These are phyloP conservation scores for Blastocystis sp. DNA, from an alignment of 352 stramenopile genomes.

Conservation along the genomic window DNA sequence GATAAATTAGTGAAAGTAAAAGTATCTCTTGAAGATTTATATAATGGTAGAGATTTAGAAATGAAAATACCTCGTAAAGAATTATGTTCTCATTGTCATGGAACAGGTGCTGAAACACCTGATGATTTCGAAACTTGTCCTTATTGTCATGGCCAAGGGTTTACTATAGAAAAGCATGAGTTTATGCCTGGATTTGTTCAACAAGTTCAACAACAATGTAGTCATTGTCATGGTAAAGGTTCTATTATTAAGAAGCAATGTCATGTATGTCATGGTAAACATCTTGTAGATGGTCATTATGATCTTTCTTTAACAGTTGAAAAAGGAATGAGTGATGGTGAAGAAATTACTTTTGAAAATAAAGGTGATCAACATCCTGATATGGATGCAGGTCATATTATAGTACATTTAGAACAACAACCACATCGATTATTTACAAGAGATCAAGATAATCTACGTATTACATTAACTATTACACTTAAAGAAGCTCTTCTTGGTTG, in stretches of 20 bases:
- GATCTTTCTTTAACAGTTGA: slow-evolving; percentile 79
- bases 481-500: slow-evolving; percentile 80
- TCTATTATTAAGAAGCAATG: slow-evolving; percentile 66
- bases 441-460: slow-evolving; percentile 76
- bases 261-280: slow-evolving; percentile 68
- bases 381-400: slow-evolving; percentile 68
- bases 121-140: slow-evolving; percentile 58
- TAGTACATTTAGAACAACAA: slow-evolving; percentile 65
- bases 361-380: slow-evolving; percentile 64
- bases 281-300: slow-evolving; percentile 55
- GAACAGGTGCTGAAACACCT: slow-evolving; percentile 62
- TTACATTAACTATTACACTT: slow-evolving; percentile 75
- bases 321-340: slow-evolving; percentile 69
- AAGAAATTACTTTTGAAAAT: slow-evolving; percentile 74
- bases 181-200: slow-evolving; percentile 65
- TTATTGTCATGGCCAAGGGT: slow-evolving; percentile 73
- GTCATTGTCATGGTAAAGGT: slow-evolving; percentile 63
- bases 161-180: slow-evolving; percentile 59
- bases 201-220: slow-evolving; percentile 64
- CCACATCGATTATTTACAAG: slow-evolving; percentile 64
- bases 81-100: slow-evolving; percentile 73
- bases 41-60: slow-evolving; percentile 75
- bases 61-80: slow-evolving; percentile 72
- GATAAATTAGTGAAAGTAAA: slow-evolving; percentile 41
- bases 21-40: slow-evolving; percentile 71